Evolutionary conservation across 1,139 yeast genomes (phyloP).

Genomic region (Scheffersomyces parashehatae): DNA sequence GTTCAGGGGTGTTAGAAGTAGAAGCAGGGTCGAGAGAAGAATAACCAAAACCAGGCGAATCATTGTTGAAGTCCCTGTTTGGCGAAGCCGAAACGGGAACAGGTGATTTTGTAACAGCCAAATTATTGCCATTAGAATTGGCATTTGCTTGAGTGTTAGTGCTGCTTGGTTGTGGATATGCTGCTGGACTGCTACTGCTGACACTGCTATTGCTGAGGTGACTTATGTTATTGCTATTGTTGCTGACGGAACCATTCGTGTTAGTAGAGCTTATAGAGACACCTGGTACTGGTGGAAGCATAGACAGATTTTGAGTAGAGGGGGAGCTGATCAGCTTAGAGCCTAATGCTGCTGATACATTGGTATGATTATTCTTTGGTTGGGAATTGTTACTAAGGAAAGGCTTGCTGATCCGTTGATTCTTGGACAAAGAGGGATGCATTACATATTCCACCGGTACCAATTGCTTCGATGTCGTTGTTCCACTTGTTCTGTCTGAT

Average conservation of each 20-base stretch:
- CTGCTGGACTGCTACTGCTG: no score
- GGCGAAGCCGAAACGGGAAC: not conserved
- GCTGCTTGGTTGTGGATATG: not conserved
- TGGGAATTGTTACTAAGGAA: slow-evolving; percentile 21
- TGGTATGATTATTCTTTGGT: slow-evolving; percentile 17
- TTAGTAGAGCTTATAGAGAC: no score
- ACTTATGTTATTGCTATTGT: no score
- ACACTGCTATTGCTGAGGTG: no score
- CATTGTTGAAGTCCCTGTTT: no score
- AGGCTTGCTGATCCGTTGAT: slow-evolving; percentile 32
- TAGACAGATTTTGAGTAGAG: no score
- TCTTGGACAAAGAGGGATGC: slow-evolving; percentile 65
- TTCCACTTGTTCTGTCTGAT: slow-evolving; percentile 39
- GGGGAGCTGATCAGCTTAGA: not conserved
- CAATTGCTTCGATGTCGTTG: slow-evolving; percentile 29
- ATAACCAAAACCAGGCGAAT: slow-evolving; percentile 7
- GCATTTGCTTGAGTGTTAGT: not conserved
- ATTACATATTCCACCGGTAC: slow-evolving; percentile 74
- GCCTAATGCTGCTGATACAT: slow-evolving; percentile 1
- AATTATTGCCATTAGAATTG: not conserved
- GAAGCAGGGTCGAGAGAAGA: slow-evolving; percentile 43
- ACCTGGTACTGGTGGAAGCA: no score
- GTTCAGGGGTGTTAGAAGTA: slow-evolving; percentile 23
- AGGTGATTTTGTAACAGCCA: not conserved
- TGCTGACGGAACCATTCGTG: no score